Percentiles rank a stretch among this genome's conserved stretches.
Conservation (phyloP, 2,329 filamentous ascomycete species). For the Penicillium capsulatum region DNA sequence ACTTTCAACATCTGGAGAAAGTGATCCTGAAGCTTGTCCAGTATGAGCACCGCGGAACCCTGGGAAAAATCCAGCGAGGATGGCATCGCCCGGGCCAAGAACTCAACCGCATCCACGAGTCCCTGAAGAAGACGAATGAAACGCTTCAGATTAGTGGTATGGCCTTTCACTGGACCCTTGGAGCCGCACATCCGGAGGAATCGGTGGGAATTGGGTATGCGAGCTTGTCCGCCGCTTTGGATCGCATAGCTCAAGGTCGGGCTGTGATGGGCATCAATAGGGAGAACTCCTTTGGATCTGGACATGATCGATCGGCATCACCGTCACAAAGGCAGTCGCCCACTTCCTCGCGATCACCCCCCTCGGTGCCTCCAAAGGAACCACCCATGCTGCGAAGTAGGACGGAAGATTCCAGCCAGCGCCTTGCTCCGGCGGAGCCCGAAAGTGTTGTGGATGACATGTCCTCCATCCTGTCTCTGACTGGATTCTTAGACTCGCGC, state of each 20-base stretch:
- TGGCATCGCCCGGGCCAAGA: conserved; percentile 44
- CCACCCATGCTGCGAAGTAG: conserved; percentile 13
- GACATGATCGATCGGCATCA: conserved; percentile 8
- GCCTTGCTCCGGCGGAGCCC: neutral
- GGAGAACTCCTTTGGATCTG: conserved; percentile 23
- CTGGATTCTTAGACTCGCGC: conserved; percentile 15
- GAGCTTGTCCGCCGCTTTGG: conserved; percentile 61
- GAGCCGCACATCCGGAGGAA: conserved; percentile 55
- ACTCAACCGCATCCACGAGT: conserved; percentile 37
- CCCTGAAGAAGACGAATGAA: conserved; percentile 57
- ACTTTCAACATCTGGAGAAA: conserved; percentile 61
- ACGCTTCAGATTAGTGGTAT: conserved; percentile 61
- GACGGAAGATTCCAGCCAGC: no score
- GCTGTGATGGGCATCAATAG: conserved; percentile 33
- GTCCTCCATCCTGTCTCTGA: conserved; percentile 28
- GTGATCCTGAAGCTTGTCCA: conserved; percentile 59
- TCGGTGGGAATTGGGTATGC: conserved; percentile 64
- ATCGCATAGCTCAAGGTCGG: conserved; percentile 38
- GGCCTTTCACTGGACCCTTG: conserved; percentile 64
- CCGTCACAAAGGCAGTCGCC: conserved; percentile 4
- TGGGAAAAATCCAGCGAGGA: conserved; percentile 58
- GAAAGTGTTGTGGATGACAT: conserved; percentile 27
- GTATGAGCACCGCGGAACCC: conserved; percentile 58
- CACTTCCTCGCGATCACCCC: conserved; percentile 7
- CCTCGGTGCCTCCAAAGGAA: conserved; percentile 27